Evolutionary conservation across 1,284 basidiomycete genomes (phyloP).

Genomic region (Porodaedalea pini): DNA sequence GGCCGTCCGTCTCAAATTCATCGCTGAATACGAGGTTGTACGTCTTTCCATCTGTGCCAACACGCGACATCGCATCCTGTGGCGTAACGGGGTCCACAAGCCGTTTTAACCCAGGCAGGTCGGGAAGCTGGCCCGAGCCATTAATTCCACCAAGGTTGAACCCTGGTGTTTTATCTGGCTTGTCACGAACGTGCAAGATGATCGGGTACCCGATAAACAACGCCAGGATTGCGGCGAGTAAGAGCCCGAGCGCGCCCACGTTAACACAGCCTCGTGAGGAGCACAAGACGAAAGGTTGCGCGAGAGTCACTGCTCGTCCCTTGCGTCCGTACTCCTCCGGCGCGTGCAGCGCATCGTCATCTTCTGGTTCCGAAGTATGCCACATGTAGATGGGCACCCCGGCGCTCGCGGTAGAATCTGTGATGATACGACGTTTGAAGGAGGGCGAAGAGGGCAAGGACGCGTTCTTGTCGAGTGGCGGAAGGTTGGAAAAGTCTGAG

Average conservation of each 20-base stretch:
- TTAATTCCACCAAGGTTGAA: slow-evolving; percentile 39
- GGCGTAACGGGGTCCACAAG: slow-evolving; percentile 72
- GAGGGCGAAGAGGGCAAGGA: not conserved
- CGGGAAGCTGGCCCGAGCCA: slow-evolving; percentile 40
- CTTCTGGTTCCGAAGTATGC: slow-evolving; percentile 26
- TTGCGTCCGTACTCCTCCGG: slow-evolving; percentile 14
- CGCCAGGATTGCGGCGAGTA: slow-evolving; percentile 22
- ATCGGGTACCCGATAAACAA: slow-evolving; percentile 25
- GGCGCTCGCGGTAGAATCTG: slow-evolving; percentile 17
- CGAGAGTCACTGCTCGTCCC: not conserved
- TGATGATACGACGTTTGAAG: slow-evolving; percentile 10
- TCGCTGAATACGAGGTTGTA: slow-evolving; percentile 89
- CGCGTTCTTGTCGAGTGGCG: slow-evolving; percentile 10
- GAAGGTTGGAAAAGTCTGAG: not conserved
- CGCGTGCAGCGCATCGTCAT: slow-evolving; percentile 27
- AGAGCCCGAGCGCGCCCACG: slow-evolving; percentile 22
- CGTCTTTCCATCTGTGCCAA: slow-evolving; percentile 66
- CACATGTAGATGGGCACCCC: slow-evolving; percentile 22
- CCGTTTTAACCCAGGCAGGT: slow-evolving; percentile 30
- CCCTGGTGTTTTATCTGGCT: slow-evolving; percentile 26
- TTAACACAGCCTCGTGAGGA: slow-evolving; percentile 27
- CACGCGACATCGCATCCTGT: slow-evolving; percentile 44
- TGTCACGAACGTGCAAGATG: slow-evolving; percentile 24
- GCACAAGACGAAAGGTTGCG: slow-evolving; percentile 26
- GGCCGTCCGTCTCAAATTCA: slow-evolving; percentile 82